Conservation (phyloP, 768 basidiomycete species). For the Lyophyllum shimeji region DNA sequence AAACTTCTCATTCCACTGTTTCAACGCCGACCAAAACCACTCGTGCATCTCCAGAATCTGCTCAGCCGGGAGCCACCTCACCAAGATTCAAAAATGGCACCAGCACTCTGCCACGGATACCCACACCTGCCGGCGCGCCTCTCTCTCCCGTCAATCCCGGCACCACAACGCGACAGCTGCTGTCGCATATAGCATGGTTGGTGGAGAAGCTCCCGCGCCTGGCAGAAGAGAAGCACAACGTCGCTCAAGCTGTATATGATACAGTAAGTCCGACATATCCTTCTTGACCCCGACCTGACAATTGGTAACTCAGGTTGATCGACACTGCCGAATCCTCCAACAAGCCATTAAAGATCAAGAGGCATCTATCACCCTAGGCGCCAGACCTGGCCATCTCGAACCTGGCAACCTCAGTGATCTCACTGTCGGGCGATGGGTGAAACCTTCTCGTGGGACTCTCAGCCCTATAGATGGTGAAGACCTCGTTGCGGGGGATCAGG, state of each 20-base stretch:
- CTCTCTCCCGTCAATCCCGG: constrained; percentile 26
- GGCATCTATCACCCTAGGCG: constrained; percentile 38
- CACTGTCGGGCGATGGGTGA: constrained; percentile 52
- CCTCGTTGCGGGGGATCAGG: neutral
- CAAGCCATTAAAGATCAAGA: constrained; percentile 54
- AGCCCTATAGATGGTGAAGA: constrained; percentile 40
- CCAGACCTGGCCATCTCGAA: constrained; percentile 32
- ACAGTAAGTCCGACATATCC: constrained; percentile 44
- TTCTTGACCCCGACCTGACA: constrained; percentile 1
- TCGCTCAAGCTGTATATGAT: constrained; percentile 69
- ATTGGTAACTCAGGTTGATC: constrained; percentile 56
- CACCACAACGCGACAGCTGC: constrained; percentile 45
- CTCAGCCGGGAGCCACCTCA: neutral
- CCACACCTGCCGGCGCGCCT: constrained; percentile 20
- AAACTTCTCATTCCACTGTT: neutral
- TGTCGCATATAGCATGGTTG: constrained; percentile 58
- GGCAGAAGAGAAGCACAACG: constrained; percentile 76
- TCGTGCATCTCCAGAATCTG: neutral
- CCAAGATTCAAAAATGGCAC: neutral
- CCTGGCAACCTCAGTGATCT: constrained; percentile 64
- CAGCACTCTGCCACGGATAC: constrained; percentile 11
- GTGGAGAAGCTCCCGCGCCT: constrained; percentile 61
- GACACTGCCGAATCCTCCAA: constrained; percentile 77
- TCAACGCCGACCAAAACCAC: neutral
- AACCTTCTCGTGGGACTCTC: constrained; percentile 39